These are phyloP conservation scores for Fusarium palustre DNA, from an alignment of 2,329 filamentous ascomycete genomes.

Conservation along the genomic window DNA sequence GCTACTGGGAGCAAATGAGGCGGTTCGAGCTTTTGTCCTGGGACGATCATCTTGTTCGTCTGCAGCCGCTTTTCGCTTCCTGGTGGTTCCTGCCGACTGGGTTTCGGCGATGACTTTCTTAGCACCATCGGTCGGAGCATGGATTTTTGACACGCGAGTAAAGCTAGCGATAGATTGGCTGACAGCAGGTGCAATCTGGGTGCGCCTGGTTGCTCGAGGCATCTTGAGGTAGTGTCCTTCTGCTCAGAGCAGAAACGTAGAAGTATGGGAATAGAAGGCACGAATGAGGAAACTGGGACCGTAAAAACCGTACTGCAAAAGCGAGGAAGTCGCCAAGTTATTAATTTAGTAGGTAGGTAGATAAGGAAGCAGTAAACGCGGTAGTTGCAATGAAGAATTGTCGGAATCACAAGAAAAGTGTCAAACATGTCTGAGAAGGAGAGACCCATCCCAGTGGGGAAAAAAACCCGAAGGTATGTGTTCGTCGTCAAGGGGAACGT, in stretches of 20 bases:
- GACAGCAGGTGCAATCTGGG: conserved; percentile 34
- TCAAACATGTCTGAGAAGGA: conserved; percentile 27
- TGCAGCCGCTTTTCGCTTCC: conserved; percentile 55
- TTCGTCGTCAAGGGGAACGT: conserved; percentile 40
- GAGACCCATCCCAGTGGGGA: conserved; percentile 9
- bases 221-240: conserved; percentile 23
- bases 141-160: conserved; percentile 61
- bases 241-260: conserved; percentile 2
- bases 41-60: conserved; percentile 45
- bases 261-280: conserved; percentile 4
- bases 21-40: conserved; percentile 43
- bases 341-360: neutral
- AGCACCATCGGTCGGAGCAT: conserved; percentile 43
- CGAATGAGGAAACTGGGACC: conserved; percentile 3
- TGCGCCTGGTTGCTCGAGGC: conserved; percentile 47
- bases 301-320: neutral
- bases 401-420: conserved; percentile 15
- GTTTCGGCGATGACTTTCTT: conserved; percentile 53
- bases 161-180: conserved; percentile 57
- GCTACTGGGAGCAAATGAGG: conserved; percentile 52
- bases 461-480: conserved; percentile 28
- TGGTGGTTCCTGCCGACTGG: conserved; percentile 38
- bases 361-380: conserved; percentile 2
- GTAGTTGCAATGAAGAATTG: conserved; percentile 15
- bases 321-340: conserved; percentile 12